These are phyloP conservation scores for Mycena kentingensis DNA, from an alignment of 768 basidiomycete species.

Conservation along the genomic window DNA sequence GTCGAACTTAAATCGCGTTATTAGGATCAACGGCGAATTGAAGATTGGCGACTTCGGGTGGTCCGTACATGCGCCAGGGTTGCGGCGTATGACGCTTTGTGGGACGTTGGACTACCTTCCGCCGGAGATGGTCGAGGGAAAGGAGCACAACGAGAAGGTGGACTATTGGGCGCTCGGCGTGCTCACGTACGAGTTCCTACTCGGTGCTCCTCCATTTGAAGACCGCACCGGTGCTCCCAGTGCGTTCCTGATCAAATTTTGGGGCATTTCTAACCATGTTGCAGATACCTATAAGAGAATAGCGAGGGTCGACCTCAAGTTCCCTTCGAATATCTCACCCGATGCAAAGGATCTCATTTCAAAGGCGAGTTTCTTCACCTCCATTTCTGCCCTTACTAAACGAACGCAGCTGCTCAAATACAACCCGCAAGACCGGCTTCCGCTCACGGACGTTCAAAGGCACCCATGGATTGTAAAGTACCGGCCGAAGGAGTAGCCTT, in stretches of 20 bases:
- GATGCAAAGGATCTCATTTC: constrained; percentile 71
- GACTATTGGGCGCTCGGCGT: constrained; percentile 97
- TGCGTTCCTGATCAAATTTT: constrained; percentile 35
- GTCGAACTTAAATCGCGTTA: too few species aligned
- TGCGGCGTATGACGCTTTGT: constrained; percentile 87
- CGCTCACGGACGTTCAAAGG: constrained; percentile 69
- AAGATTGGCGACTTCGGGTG: too few species aligned
- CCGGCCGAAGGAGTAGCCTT: constrained; percentile 56
- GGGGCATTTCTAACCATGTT: not conserved
- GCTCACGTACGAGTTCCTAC: constrained; percentile 89
- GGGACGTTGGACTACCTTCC: constrained; percentile 97
- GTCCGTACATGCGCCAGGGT: constrained; percentile 88
- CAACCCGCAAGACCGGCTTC: constrained; percentile 74
- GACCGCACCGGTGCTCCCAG: constrained; percentile 50
- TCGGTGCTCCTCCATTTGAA: constrained; percentile 58
- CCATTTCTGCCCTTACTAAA: not conserved
- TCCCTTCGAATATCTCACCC: constrained; percentile 58
- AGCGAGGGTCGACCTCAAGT: constrained; percentile 77
- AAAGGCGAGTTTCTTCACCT: constrained; percentile 48
- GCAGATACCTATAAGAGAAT: constrained; percentile 90
- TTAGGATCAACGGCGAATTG: too few species aligned
- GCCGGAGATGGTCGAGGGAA: constrained; percentile 97
- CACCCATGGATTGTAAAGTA: constrained; percentile 89
- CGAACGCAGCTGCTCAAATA: constrained; percentile 76
- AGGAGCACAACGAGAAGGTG: constrained; percentile 85